A percentile compares a stretch with the other conserved stretches of the same genome.
phyloP scores from a whole-genome alignment of 306 rosid genomes.

The Begonia masoniana region DNA sequence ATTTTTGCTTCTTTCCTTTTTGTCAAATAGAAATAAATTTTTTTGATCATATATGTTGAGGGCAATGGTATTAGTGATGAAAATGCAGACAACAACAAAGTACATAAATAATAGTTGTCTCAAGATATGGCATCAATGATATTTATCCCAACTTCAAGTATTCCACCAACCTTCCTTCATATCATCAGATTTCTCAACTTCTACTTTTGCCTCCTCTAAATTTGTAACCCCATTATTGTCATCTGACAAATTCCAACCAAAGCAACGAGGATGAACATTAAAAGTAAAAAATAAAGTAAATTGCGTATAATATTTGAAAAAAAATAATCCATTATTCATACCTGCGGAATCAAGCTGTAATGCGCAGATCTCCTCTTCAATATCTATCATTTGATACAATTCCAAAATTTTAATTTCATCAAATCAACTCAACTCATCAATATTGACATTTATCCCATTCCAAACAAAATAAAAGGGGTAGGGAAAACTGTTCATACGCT shows the following conservation, averaged over 20 bases:
- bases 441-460: not conserved
- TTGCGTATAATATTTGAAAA: not conserved
- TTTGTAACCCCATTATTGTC: slow-evolving; percentile 45
- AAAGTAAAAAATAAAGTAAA: slow-evolving; percentile 7
- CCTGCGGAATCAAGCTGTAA: slow-evolving; percentile 89
- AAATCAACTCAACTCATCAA: not conserved
- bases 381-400: slow-evolving; percentile 39
- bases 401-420: not conserved
- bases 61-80: no score
- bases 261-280: slow-evolving; percentile 12
- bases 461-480: no score
- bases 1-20: no score
- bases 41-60: no score
- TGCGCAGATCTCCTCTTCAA: slow-evolving; percentile 82
- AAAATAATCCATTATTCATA: slow-evolving; percentile 11
- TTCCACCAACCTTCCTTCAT: slow-evolving; percentile 74
- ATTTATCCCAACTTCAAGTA: slow-evolving; percentile 7
- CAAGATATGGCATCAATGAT: no score
- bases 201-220: slow-evolving; percentile 50
- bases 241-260: slow-evolving; percentile 30
- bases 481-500: no score
- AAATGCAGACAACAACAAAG: no score
- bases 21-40: no score
- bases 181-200: slow-evolving; percentile 31
- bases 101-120: no score